Base-by-base conservation (phyloP, 1,139 yeast species). In the Candida frijolesensis region DNA sequence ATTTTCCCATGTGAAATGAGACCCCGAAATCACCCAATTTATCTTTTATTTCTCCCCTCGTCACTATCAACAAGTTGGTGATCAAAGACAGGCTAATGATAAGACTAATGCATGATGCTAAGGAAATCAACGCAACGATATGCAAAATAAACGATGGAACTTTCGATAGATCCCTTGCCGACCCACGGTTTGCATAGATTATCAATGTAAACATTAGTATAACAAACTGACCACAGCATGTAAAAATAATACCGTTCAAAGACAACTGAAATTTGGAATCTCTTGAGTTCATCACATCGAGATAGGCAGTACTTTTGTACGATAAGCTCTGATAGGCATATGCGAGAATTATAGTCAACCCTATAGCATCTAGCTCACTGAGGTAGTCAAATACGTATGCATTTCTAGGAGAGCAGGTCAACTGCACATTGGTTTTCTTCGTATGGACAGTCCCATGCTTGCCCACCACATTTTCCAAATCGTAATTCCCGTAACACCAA, bases 401-500 rank as follows among this genome's bases (percentile, higher is more conserved):
- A 35, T 49, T 59, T 14, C 48, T 51, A 4, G 44, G 43, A 19
- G 59, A 51, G 51, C 79, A 74, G 22, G 50, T 48, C 15, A 67
- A 22, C 27, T 51, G 53, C 40, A 61, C 63, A 54, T 70, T 60
- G 35, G 59, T 56, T 18, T 57, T 54, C 35, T 51, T 53, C 15
- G 54, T 45, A 1, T 35, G 2, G 5, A 22, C 12, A 15, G 39
- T 42, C 1, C 53, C 55, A 27, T 47, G 29, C 33, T 44, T 44
- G 25, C 56, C 61, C 9, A 33, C 27, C 11, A 49, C 45, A 25
- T 59, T 48, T 3, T 71, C 63, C 14, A 60, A 57, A 44, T 65
- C 65, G 59, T 77, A 80, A 47, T 66, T 64, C 2, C 83, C 80
- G 44, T 65, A 68, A 59, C 86, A 83, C 72, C 80, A 79, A 45